Percentiles rank a stretch among this genome's conserved stretches.
These are phyloP conservation scores for Globisporangium recalcitrans DNA, from an alignment of 352 stramenopile species.

Conservation along the genomic window DNA sequence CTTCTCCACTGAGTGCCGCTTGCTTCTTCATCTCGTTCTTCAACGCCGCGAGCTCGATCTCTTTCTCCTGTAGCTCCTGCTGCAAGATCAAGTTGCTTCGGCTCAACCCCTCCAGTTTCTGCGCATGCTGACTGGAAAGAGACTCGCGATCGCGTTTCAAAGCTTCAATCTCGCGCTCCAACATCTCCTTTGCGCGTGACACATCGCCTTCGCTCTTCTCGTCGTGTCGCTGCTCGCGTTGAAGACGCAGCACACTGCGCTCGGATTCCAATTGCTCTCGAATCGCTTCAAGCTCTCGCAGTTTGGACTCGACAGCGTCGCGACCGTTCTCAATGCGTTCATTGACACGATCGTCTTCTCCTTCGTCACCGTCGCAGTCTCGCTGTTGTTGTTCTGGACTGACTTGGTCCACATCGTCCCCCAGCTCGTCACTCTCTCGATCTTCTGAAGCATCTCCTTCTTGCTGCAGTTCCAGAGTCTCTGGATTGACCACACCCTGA, in stretches of 20 bases:
- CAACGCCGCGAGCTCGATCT: background rate
- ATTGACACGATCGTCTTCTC: background rate
- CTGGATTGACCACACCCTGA: background rate
- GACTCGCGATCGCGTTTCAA: background rate
- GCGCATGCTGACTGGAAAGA: background rate
- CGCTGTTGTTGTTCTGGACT: background rate
- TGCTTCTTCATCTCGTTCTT: conserved; percentile 6
- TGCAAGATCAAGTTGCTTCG: background rate
- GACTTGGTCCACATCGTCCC: background rate
- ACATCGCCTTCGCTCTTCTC: background rate
- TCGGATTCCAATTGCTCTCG: conserved; percentile 11
- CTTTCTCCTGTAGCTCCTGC: conserved; percentile 3
- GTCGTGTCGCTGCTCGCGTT: background rate
- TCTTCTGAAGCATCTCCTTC: background rate
- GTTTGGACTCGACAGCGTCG: background rate
- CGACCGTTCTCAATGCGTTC: background rate
- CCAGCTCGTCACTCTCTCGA: background rate
- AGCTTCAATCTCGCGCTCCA: conserved; percentile 1
- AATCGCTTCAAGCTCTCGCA: conserved; percentile 15
- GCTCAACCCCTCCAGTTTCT: background rate
- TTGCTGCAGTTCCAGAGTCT: background rate
- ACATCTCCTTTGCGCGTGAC: background rate
- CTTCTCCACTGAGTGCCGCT: background rate
- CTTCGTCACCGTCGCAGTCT: background rate
- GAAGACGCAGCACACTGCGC: background rate